A percentile compares a stretch with the other conserved stretches of the same genome.
These are phyloP conservation scores for Diutina siamensis DNA, from an alignment of 1,139 yeast species.

Conservation along the genomic window DNA sequence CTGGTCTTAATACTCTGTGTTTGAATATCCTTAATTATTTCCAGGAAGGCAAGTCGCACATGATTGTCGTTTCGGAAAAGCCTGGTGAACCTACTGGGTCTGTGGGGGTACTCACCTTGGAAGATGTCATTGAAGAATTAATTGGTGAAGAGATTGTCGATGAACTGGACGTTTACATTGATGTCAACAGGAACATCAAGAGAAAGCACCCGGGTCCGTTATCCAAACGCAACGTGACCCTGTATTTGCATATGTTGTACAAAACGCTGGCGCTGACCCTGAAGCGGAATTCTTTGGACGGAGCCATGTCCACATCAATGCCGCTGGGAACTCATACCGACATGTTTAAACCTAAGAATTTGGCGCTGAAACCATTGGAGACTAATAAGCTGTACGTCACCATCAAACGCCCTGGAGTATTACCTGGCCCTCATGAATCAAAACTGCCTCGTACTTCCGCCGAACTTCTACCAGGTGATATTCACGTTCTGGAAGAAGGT, in stretches of 20 bases:
- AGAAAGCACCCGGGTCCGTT: constrained; percentile 80
- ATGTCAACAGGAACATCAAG: constrained; percentile 78
- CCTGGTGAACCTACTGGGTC: constrained; percentile 91
- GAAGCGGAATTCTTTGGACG: constrained; percentile 29
- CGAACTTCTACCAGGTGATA: neutral
- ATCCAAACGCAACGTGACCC: constrained; percentile 57
- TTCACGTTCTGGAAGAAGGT: neutral
- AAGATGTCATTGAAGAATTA: constrained; percentile 93
- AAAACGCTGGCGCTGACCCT: constrained; percentile 24
- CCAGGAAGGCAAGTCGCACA: constrained; percentile 96
- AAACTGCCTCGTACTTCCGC: neutral
- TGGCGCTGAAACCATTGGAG: constrained; percentile 72
- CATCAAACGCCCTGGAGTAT: constrained; percentile 40
- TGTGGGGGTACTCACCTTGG: constrained; percentile 82
- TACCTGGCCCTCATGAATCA: neutral
- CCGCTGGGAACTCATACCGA: constrained; percentile 6
- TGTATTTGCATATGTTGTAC: constrained; percentile 53
- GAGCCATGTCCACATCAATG: neutral
- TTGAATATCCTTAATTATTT: constrained; percentile 87
- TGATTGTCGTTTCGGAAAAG: constrained; percentile 80
- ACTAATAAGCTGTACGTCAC: constrained; percentile 62
- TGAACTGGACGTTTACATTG: constrained; percentile 92
- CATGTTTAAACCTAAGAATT: constrained; percentile 40
- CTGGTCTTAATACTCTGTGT: constrained; percentile 85
- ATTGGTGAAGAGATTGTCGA: constrained; percentile 97